Base-by-base conservation (phyloP, 1,284 basidiomycete genomes). In the Irpex lacteus region DNA sequence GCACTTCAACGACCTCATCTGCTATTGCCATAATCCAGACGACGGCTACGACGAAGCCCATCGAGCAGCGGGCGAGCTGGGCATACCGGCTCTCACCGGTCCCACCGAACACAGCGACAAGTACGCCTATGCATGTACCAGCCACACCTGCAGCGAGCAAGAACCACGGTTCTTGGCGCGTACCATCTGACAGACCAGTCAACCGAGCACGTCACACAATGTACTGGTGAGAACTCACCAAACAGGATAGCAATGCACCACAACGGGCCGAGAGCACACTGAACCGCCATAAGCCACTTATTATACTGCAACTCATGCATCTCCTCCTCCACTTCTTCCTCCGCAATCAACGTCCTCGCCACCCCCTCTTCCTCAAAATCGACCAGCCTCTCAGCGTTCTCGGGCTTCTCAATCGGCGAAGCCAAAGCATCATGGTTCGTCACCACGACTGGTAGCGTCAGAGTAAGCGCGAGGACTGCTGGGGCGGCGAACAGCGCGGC, bases 1-100 rank as follows among this genome's bases (percentile, higher is more conserved):
- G 83, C 5, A 97, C 89, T 55, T 89, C 85, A 32, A 98, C 94
- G 2, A 96, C 95, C 75, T 98, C 94, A 74, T 97, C 95, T 1
- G 96, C 95, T 61, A 98, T 96, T 6, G 91, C 92, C 85, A 96
- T 94, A 70, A 98, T 97, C 96, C 96, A 98, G 4, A 98, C 88
- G 70, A 97, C 87, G 11, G 94, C 85, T 47, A 96, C 90, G 37
- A 90, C 76, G 77, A 98, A 98, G 0, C 96, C 96, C 81, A 95
- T 88, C 47, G 88, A 90, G 73, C 94, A 96, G 15, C 95, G 84
- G n/a, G 85, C 82, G 74, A 94, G 81, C 60, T 87, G 83, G 61
- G 87, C 85, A 1, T 84, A 77, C 0, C 84, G 81, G 62, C 88
- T 82, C 5, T 81, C 80, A 1, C 90, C 90, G 60, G 84, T 82